A percentile compares a stretch with the other conserved stretches of the same genome.
Evolutionary conservation across 192 early-diverging fungal genomes (phyloP).

Genomic region (Linnemannia elongata): DNA sequence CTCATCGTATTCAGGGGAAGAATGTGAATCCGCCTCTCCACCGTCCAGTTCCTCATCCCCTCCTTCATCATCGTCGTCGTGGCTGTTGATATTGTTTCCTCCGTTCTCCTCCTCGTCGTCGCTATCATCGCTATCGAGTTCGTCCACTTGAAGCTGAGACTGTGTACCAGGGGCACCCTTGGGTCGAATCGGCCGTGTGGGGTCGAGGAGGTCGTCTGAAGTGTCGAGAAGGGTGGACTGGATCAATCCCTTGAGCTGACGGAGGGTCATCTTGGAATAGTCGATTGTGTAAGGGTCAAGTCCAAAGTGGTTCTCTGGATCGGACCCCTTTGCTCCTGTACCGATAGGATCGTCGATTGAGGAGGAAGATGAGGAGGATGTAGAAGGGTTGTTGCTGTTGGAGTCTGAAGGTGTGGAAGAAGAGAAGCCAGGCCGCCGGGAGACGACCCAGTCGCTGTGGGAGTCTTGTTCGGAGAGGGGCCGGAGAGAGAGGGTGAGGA

Average conservation of each 20-base stretch:
- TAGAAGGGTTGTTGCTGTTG: not conserved
- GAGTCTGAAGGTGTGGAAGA: not conserved
- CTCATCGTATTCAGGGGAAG: not conserved
- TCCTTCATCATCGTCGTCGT: not conserved
- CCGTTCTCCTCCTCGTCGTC: not conserved
- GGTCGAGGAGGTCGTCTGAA: constrained; percentile 21
- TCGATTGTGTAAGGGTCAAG: not conserved
- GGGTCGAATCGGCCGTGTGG: constrained; percentile 24
- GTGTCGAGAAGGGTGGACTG: constrained; percentile 31
- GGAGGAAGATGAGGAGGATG: not conserved
- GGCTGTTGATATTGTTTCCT: not conserved
- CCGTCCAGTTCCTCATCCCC: not conserved
- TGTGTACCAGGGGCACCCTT: not conserved
- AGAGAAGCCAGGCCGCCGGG: constrained; percentile 12
- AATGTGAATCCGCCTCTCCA: not conserved
- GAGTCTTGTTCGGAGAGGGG: constrained; percentile 10
- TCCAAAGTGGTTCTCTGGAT: constrained; percentile 37
- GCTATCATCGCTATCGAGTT: not conserved
- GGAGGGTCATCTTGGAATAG: constrained; percentile 11
- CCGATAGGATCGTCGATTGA: constrained; percentile 14
- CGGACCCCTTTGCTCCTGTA: constrained; percentile 35
- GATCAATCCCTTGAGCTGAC: constrained; percentile 11
- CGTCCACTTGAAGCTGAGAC: not conserved
- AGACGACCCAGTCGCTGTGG: not conserved
- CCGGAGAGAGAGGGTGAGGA: constrained; percentile 31